These are phyloP conservation scores for Globisporangium spinosum DNA, from an alignment of 352 stramenopile genomes.

Conservation along the genomic window DNA sequence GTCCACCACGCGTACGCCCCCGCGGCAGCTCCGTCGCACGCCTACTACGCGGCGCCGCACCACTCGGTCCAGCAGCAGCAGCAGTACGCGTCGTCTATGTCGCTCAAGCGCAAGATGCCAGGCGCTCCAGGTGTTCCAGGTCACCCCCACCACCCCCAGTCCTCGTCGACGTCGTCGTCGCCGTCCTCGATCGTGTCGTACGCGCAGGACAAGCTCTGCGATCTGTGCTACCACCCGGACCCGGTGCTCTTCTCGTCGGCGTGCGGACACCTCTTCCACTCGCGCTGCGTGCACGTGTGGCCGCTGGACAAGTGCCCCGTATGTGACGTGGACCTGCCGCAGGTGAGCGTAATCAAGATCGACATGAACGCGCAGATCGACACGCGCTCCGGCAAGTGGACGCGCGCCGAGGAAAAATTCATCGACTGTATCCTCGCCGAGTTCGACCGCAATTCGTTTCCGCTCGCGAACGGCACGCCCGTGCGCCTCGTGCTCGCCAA, in stretches of 20 bases:
- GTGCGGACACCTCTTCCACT: slow-evolving; percentile 86
- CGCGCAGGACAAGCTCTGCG: slow-evolving; percentile 46
- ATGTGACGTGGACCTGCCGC: slow-evolving; percentile 50
- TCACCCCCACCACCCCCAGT: neutral
- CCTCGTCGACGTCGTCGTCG: slow-evolving; percentile 14
- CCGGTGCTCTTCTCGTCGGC: slow-evolving; percentile 63
- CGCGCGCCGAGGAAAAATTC: slow-evolving; percentile 79
- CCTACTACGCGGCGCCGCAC: slow-evolving; percentile 13
- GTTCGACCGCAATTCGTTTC: slow-evolving; percentile 73
- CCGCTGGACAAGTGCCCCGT: slow-evolving; percentile 59
- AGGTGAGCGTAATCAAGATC: slow-evolving; percentile 61
- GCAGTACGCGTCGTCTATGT: slow-evolving; percentile 23
- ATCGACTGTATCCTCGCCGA: slow-evolving; percentile 80
- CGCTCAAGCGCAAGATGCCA: slow-evolving; percentile 43
- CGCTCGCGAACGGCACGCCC: slow-evolving; percentile 77
- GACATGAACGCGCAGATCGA: slow-evolving; percentile 75
- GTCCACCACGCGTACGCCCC: slow-evolving; percentile 29
- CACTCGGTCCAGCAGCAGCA: slow-evolving; percentile 2
- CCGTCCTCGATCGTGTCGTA: slow-evolving; percentile 8
- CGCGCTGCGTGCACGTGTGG: slow-evolving; percentile 79
- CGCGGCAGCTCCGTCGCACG: slow-evolving; percentile 11
- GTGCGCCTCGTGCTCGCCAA: slow-evolving; percentile 80
- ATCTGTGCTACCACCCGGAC: slow-evolving; percentile 77
- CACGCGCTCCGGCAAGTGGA: slow-evolving; percentile 82
- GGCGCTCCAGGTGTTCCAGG: slow-evolving; percentile 11